Evolutionary conservation across 2,329 filamentous ascomycete species (phyloP), one percentile per base, ranked within the genome.

Genomic region (Beauveria asiatica): DNA sequence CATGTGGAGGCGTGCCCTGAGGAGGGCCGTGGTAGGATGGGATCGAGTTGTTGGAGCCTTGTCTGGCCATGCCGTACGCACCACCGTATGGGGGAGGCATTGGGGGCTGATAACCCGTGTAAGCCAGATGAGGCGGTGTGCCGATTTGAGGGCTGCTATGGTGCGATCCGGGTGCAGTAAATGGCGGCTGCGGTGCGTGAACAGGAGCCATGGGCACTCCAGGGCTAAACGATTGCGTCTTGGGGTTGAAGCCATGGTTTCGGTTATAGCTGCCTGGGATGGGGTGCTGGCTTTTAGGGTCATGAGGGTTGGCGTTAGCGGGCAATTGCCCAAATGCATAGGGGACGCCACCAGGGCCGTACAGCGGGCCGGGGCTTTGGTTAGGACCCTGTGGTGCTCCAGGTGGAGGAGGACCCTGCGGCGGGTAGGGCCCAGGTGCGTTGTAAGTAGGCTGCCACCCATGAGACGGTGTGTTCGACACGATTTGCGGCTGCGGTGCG

Each of bases 141-240:
- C 76, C 75, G 51, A 83, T 74, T 65, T 82, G 80, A 39, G 81
- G 79, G 63, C 81, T 83, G 46, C 79, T 74, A 56, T 80, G 78
- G 62, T 82, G 80, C 44, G 76, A 78, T 44, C 75, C 76, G 9
- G 74, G 74, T 39, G 77, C 77, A 48, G 73, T 78, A 62, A 78
- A 83, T 1, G 77, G 75, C 17, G 76, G 76, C 62, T 78, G 74
- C 6, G 78, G 75, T 37, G 75, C 74, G 45, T 78, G 79, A 64
- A 79, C 76, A 3, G 79, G 75, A 33, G 76, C 73, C 70, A 81
- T 78, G 27, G 77, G 75, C 62, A 83, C 70, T 19, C 74, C 72
- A 51, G 93, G 93, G 25, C 96, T 84, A 72, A 97, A 97, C 0
- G 92, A 89, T 69, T 96, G 90, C 17, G 90, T 97, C 75, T 96